These are phyloP conservation scores for Physcia stellaris DNA, from an alignment of 495 filamentous ascomycete genomes.

Conservation along the genomic window DNA sequence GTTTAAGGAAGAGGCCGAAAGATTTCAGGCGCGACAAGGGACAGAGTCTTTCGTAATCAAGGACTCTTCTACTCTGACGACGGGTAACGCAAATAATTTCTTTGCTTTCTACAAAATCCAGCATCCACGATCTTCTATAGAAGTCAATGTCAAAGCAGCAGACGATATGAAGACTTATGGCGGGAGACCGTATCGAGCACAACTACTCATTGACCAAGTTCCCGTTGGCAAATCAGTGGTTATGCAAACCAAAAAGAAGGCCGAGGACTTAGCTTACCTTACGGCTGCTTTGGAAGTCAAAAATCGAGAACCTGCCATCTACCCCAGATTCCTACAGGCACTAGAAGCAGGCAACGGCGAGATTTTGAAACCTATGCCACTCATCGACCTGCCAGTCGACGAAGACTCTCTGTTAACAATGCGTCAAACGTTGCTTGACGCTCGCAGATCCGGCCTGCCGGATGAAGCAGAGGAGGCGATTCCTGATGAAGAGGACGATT, in stretches of 20 bases:
- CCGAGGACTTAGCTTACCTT: conserved; percentile 24
- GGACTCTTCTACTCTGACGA: conserved; percentile 24
- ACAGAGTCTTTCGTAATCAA: conserved; percentile 23
- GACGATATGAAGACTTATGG: conserved; percentile 6
- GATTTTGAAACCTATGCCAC: conserved; percentile 21
- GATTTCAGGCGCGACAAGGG: conserved; percentile 25
- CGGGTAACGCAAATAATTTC: conserved; percentile 26
- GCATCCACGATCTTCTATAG: conserved; percentile 15
- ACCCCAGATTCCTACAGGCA: conserved; percentile 24
- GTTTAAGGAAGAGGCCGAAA: conserved; percentile 31
- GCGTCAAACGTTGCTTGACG: conserved; percentile 25
- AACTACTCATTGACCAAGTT: conserved; percentile 22
- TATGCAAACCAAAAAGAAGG: conserved; percentile 25
- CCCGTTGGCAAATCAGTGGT: conserved; percentile 22
- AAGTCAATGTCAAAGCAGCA: conserved; percentile 14
- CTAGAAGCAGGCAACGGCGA: conserved; percentile 26
- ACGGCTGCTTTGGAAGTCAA: conserved; percentile 28
- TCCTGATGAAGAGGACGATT: conserved; percentile 6
- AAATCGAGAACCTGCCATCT: conserved; percentile 22
- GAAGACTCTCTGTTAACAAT: conserved; percentile 26
- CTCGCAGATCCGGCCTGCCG: conserved; percentile 27
- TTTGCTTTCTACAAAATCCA: conserved; percentile 28
- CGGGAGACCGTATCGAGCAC: conserved; percentile 8
- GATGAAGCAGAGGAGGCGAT: conserved; percentile 19
- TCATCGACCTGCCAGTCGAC: conserved; percentile 22